A percentile compares a stretch with the other conserved stretches of the same genome.
phyloP scores from a whole-genome alignment of 2,329 filamentous ascomycete species.

The Trichophyton rubrum region DNA sequence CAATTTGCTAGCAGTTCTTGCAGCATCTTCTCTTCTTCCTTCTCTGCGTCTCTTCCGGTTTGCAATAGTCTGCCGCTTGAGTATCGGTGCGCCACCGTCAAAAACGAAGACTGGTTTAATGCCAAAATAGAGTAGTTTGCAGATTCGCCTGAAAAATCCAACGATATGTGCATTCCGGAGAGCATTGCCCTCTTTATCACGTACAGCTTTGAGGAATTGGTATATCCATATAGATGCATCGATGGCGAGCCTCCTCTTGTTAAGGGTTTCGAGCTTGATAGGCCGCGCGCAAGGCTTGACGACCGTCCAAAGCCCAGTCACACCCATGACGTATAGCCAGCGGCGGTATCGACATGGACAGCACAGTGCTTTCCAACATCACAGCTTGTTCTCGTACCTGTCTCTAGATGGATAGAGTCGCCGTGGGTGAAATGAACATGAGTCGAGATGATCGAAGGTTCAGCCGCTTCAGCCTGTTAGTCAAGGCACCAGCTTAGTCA shows the following conservation, averaged over 20 bases:
- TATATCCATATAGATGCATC: constrained; percentile 99
- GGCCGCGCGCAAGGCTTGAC: constrained; percentile 89
- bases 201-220: constrained; percentile 96
- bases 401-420: neutral
- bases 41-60: constrained; percentile 68
- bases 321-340: constrained; percentile 56
- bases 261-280: constrained; percentile 90
- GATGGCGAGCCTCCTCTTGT: constrained; percentile 88
- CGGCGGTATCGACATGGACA: neutral
- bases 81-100: constrained; percentile 78
- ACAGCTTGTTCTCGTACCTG: neutral
- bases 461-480: neutral
- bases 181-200: constrained; percentile 95
- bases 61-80: constrained; percentile 85
- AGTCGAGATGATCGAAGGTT: neutral
- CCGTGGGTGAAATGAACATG: neutral
- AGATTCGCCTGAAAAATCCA: constrained; percentile 95
- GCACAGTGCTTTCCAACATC: neutral
- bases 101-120: constrained; percentile 97
- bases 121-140: constrained; percentile 92
- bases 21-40: constrained; percentile 83
- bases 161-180: constrained; percentile 91
- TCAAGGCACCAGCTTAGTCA: neutral
- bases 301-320: constrained; percentile 94
- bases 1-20: constrained; percentile 77